Evolutionary conservation across 257 asterid species (phyloP).

Genomic region (Solanum piurae): DNA sequence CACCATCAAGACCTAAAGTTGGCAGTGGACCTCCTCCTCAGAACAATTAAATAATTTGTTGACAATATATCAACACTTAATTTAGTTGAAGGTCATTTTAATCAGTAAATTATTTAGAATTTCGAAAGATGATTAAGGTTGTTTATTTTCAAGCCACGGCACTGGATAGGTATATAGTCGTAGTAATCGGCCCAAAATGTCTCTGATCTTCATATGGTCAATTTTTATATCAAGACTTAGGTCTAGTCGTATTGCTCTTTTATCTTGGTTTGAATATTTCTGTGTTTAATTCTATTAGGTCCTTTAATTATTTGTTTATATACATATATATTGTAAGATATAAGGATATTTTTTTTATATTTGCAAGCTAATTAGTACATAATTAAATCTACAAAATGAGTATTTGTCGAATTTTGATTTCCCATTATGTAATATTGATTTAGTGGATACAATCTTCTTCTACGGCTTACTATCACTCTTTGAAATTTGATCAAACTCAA

Average conservation of each 20-base stretch:
- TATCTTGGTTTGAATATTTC: neutral
- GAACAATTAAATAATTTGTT: neutral
- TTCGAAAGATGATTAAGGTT: too few relatives aligned
- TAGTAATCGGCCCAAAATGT: neutral
- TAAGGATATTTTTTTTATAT: neutral
- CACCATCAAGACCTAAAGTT: conserved; percentile 14
- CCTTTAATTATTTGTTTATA: neutral
- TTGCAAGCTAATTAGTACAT: neutral
- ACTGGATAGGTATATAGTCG: too few relatives aligned
- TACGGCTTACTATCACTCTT: neutral
- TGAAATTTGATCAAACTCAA: neutral
- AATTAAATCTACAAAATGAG: neutral
- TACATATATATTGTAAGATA: neutral
- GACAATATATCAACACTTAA: neutral
- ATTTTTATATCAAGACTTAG: neutral
- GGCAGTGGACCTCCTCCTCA: conserved; percentile 16
- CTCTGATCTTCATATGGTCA: neutral
- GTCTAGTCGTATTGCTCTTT: neutral
- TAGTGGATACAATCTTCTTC: neutral
- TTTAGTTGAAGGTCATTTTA: neutral
- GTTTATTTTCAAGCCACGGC: neutral
- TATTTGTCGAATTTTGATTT: neutral
- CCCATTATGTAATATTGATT: neutral
- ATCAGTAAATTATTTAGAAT: too few relatives aligned
- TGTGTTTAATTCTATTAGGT: neutral